These are phyloP conservation scores for Tricholoma furcatifolium DNA, from an alignment of 768 basidiomycete genomes.

Conservation along the genomic window DNA sequence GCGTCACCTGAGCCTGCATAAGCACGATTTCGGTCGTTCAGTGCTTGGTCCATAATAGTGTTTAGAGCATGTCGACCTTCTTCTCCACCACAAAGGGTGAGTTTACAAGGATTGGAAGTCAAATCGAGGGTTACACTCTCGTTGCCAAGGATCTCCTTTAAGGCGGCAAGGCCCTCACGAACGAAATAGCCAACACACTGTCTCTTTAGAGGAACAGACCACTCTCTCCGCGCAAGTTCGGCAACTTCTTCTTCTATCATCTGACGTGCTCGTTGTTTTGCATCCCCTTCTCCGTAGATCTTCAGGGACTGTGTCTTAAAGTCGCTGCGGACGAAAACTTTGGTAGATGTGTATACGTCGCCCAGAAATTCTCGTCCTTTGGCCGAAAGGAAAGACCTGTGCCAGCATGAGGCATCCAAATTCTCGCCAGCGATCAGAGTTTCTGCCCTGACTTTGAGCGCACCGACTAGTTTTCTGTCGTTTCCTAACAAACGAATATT, in stretches of 20 bases:
- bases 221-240: constrained; percentile 43
- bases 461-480: constrained; percentile 52
- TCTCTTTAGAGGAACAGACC: constrained; percentile 34
- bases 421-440: constrained; percentile 49
- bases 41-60: constrained; percentile 42
- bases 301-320: constrained; percentile 43
- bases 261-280: constrained; percentile 39
- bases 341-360: constrained; percentile 31
- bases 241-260: constrained; percentile 48
- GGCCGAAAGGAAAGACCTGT: constrained; percentile 35
- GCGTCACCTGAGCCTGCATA: constrained; percentile 9
- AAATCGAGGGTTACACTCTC: constrained; percentile 49
- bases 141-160: constrained; percentile 55
- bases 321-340: constrained; percentile 45
- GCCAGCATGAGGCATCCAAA: constrained; percentile 47
- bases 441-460: constrained; percentile 61
- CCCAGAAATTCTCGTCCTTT: constrained; percentile 33
- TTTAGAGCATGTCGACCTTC: constrained; percentile 48
- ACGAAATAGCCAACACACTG: constrained; percentile 49
- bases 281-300: constrained; percentile 40
- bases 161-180: constrained; percentile 42
- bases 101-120: constrained; percentile 29
- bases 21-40: constrained; percentile 16
- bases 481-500: constrained; percentile 48
- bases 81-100: constrained; percentile 57